Base-by-base conservation (phyloP, 108 stramenopile genomes). In the Phaeodactylum tricornutum region DNA sequence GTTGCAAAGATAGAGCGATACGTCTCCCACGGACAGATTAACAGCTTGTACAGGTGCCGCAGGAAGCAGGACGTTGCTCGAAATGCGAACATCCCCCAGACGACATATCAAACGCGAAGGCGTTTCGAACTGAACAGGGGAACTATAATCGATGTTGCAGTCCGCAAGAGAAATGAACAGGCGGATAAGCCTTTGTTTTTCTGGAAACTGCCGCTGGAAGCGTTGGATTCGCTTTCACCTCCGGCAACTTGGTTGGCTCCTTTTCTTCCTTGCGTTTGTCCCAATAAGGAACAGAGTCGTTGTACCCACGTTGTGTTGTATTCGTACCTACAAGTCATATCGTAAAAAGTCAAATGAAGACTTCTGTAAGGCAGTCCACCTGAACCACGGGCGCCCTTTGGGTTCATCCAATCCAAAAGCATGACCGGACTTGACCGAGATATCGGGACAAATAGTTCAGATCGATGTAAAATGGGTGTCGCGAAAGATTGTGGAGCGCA, bases 81-180 rank as follows among this genome's bases (percentile, higher is more conserved):
- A 72, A 23, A 84, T 41, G 8, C 79, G 64, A 33, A 82, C 32
- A 33, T 83, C 87, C 19, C 82, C 79, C 32, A 89, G 40, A 25
- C 83, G 69, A 32, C 80, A 16, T 26, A 89, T 72, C 15, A 36
- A 34, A 30, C 81, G 66, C 0, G 81, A 77, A 28, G 53, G 48
- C 17, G 50, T 74, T 16, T 31, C 47, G 28, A 82, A 82, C 22
- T 62, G 52, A 0, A 12, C 4, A 15, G 79, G 65, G 0, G 83
- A 44, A 29, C 64, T 58, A 55, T 83, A 89, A 47, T 89, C 87
- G 23, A 89, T 6, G 53, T 81, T 83, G 30, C 77, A 73, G 50
- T 89, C 87, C 14, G 74, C 57, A 21, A 77, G 30, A 29, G 73
- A 75, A 33, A 83, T 41, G 43, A 76, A 79, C 36, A 89, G 26